phyloP scores from a whole-genome alignment of 225 moss, liverwort and hornwort genomes.

The Climacium dendroides region DNA sequence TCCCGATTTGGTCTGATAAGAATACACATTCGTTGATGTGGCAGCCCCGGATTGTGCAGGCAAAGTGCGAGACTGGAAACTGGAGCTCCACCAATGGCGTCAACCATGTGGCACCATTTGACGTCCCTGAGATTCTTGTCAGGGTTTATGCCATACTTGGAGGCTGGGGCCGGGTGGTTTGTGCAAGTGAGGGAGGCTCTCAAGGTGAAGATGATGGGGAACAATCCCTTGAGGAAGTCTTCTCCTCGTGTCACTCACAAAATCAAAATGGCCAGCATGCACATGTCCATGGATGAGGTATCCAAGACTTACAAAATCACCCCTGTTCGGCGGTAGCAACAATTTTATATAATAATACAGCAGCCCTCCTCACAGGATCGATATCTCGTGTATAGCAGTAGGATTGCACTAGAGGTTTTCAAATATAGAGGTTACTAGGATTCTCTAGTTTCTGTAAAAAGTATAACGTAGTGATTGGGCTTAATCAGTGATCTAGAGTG shows the following conservation, averaged over 20 bases:
- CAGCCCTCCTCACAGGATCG: not conserved
- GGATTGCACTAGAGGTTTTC: not conserved
- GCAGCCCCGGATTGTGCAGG: not conserved
- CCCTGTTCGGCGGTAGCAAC: constrained; percentile 14
- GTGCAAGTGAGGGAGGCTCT: constrained; percentile 19
- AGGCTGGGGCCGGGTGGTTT: constrained; percentile 36
- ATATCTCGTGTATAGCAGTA: not conserved
- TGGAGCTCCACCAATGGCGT: constrained; percentile 13
- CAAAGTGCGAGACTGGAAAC: not conserved
- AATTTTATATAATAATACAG: not conserved
- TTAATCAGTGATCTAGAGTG: constrained; percentile 7
- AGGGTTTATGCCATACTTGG: constrained; percentile 13
- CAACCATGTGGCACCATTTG: constrained; percentile 15
- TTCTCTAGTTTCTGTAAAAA: not conserved
- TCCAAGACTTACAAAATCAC: constrained; percentile 42
- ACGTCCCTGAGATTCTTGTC: constrained; percentile 8
- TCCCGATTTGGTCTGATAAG: not conserved
- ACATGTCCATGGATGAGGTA: constrained; percentile 37
- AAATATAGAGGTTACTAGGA: not conserved
- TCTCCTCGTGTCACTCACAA: constrained; percentile 30
- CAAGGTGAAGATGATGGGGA: constrained; percentile 8
- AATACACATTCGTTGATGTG: not conserved
- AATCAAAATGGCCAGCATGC: constrained; percentile 48
- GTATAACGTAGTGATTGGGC: not conserved
- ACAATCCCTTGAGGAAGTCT: constrained; percentile 2